phyloP scores from a whole-genome alignment of 2,329 filamentous ascomycete species.

The Saccharata proteae region DNA sequence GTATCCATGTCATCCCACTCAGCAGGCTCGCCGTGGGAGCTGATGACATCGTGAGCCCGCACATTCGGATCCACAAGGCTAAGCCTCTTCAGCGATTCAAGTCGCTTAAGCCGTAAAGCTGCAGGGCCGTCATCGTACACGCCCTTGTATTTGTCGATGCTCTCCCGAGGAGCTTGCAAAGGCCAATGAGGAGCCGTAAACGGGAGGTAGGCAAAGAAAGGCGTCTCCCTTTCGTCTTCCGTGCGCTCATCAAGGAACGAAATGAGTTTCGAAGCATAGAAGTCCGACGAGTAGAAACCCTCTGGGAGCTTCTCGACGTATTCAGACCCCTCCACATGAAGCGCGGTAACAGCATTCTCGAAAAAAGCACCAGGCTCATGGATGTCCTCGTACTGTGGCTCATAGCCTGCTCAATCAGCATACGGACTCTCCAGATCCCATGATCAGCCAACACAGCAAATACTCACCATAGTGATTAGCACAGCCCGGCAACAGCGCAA shows the following conservation, averaged over 20 bases:
- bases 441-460: conserved; percentile 31
- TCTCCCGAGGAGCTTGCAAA: conserved; percentile 44
- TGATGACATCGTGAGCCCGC: conserved; percentile 38
- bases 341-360: conserved; percentile 28
- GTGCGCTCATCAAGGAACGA: conserved; percentile 24
- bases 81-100: conserved; percentile 43
- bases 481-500: conserved; percentile 49
- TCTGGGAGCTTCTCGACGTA: conserved; percentile 23
- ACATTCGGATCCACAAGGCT: conserved; percentile 42
- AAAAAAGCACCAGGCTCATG: conserved; percentile 25
- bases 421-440: too few species aligned
- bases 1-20: conserved; percentile 36
- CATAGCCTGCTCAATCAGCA: conserved; percentile 29
- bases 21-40: conserved; percentile 32
- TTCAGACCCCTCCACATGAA: conserved; percentile 26
- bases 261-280: conserved; percentile 27
- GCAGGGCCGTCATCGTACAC: conserved; percentile 50
- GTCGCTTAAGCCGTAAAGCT: conserved; percentile 39
- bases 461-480: conserved; percentile 39
- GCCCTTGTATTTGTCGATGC: conserved; percentile 45
- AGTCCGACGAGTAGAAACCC: conserved; percentile 26
- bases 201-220: conserved; percentile 49
- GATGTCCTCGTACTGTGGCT: conserved; percentile 28
- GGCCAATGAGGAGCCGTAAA: conserved; percentile 55
- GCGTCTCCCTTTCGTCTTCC: conserved; percentile 24